A percentile compares a stretch with the other conserved stretches of the same genome.
Conservation (phyloP, 306 rosid genomes). For the Comarum palustre region DNA sequence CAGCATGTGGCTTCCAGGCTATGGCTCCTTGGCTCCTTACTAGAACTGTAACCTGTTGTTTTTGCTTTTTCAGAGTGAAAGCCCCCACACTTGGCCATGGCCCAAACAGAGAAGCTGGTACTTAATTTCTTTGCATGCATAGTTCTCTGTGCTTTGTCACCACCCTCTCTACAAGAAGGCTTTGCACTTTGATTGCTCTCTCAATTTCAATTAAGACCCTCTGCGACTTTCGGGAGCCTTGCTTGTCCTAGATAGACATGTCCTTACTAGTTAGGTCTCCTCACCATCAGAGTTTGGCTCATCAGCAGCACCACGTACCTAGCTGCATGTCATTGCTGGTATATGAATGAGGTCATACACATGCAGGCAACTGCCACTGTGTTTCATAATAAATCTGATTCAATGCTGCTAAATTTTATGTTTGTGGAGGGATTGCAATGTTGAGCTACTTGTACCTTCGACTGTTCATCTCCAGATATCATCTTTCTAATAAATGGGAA, state of each 20-base stretch:
- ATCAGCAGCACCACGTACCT: neutral
- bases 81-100: neutral
- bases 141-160: neutral
- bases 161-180: neutral
- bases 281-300: conserved; percentile 16
- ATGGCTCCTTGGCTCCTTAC: neutral
- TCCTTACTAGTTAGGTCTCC: conserved; percentile 15
- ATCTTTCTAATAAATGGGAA: neutral
- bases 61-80: conserved; percentile 11
- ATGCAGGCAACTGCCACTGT: conserved; percentile 1
- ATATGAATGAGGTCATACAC: neutral
- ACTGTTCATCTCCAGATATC: neutral
- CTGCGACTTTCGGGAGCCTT: neutral
- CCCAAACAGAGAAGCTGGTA: conserved; percentile 7
- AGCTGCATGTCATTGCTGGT: neutral
- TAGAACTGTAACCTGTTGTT: conserved; percentile 8
- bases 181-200: neutral
- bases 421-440: neutral
- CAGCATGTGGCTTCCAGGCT: conserved; percentile 26
- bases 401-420: neutral
- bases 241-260: neutral
- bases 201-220: neutral
- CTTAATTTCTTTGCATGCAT: neutral
- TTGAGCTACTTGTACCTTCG: neutral
- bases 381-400: neutral